Conservation (phyloP, 2,329 filamentous ascomycete species). For the Clarireedia homoeocarpa region DNA sequence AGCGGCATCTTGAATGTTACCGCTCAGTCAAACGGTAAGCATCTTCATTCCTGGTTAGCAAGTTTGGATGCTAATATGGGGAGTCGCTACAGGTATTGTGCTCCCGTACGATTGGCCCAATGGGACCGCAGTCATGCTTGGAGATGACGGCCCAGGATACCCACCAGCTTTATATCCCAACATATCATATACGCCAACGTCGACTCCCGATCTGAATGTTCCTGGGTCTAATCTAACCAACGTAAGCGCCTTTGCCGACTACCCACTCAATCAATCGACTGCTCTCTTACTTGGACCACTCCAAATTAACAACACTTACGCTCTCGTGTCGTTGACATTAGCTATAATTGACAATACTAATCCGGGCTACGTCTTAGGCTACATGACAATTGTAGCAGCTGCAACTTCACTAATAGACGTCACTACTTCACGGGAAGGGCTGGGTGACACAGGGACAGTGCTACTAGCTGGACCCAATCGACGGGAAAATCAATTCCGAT, state of each 20-base stretch:
- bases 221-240: slow-evolving; percentile 4
- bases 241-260: slow-evolving; percentile 23
- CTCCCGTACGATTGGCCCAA: slow-evolving; percentile 54
- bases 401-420: slow-evolving; percentile 56
- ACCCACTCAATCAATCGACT: slow-evolving; percentile 36
- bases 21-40: slow-evolving; percentile 30
- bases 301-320: slow-evolving; percentile 62
- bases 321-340: slow-evolving; percentile 72
- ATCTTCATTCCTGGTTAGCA: not conserved
- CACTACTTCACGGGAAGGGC: slow-evolving; percentile 55
- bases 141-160: slow-evolving; percentile 55
- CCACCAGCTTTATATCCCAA: slow-evolving; percentile 70
- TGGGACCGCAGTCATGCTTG: slow-evolving; percentile 48
- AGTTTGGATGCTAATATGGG: not conserved
- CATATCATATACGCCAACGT: slow-evolving; percentile 49
- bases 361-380: slow-evolving; percentile 61
- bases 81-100: slow-evolving; percentile 36
- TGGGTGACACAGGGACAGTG: slow-evolving; percentile 62
- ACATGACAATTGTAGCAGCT: slow-evolving; percentile 73
- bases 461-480: slow-evolving; percentile 63
- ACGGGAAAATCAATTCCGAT: slow-evolving; percentile 56
- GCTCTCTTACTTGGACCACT: slow-evolving; percentile 72
- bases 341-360: slow-evolving; percentile 65
- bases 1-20: slow-evolving; percentile 60
- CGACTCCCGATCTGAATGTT: slow-evolving; percentile 15